A percentile compares a stretch with the other conserved stretches of the same genome.
Evolutionary conservation across 2,329 filamentous ascomycete species (phyloP).

Genomic region (Nemania sp.): DNA sequence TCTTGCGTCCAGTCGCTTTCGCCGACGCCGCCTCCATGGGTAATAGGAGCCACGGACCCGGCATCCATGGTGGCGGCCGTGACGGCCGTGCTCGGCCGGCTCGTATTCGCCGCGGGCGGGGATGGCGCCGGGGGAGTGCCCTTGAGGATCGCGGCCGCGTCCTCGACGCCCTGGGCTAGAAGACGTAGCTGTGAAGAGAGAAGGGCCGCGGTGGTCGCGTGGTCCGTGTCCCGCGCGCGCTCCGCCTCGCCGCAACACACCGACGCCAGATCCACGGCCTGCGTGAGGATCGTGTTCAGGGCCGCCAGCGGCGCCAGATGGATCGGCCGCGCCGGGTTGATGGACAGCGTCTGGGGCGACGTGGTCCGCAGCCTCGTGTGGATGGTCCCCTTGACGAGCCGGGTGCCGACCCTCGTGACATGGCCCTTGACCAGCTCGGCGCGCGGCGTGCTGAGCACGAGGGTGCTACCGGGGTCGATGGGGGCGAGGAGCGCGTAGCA

Average conservation of each 20-base stretch:
- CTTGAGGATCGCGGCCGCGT: constrained; percentile 58
- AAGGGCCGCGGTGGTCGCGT: constrained; percentile 57
- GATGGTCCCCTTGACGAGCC: constrained; percentile 85
- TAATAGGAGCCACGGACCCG: not conserved
- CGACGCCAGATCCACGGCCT: constrained; percentile 81
- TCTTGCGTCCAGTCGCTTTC: constrained; percentile 40
- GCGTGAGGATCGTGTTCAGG: constrained; percentile 77
- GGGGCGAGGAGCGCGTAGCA: constrained; percentile 87
- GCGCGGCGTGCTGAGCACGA: constrained; percentile 84
- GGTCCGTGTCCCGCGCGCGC: constrained; percentile 12
- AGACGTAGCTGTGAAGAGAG: constrained; percentile 61
- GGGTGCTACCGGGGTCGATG: constrained; percentile 81
- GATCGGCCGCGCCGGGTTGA: constrained; percentile 55
- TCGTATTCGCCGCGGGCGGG: not conserved
- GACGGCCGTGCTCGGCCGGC: constrained; percentile 16
- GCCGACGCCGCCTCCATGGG: constrained; percentile 37
- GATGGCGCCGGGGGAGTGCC: constrained; percentile 47
- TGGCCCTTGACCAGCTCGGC: constrained; percentile 92
- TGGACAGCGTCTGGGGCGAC: constrained; percentile 53
- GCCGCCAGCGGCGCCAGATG: constrained; percentile 71
- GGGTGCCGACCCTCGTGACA: constrained; percentile 86
- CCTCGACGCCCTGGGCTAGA: constrained; percentile 57
- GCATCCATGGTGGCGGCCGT: constrained; percentile 9
- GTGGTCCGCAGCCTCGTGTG: constrained; percentile 76
- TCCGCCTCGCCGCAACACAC: constrained; percentile 69